phyloP scores from a whole-genome alignment of 495 filamentous ascomycete species.

The Xylaria curta region DNA sequence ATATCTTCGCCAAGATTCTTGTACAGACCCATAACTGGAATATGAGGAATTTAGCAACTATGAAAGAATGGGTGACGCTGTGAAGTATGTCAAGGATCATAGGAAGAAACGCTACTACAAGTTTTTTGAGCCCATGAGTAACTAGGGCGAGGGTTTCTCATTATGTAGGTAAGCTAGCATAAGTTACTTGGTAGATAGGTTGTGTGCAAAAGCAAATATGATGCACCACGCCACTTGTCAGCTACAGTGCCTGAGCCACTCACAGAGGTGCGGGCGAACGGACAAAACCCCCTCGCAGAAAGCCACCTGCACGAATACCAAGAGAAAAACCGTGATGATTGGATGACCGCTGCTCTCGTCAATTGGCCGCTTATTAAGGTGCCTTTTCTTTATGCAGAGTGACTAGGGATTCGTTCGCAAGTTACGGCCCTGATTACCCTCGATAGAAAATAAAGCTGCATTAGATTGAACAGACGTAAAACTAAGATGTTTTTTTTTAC shows the following conservation, averaged over 20 bases:
- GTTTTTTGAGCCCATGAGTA: background rate
- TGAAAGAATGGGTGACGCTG: background rate
- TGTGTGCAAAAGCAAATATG: background rate
- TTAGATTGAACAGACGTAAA: background rate
- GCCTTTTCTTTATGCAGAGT: background rate
- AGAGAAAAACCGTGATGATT: background rate
- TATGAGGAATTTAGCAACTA: background rate
- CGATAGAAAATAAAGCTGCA: background rate
- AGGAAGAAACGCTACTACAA: background rate
- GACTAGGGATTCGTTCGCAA: background rate
- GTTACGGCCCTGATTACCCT: background rate
- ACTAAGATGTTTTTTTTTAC: no score
- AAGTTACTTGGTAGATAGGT: background rate
- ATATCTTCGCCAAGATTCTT: slow-evolving; percentile 38
- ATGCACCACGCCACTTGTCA: background rate
- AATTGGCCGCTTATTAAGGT: background rate
- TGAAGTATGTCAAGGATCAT: background rate
- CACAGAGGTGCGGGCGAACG: background rate
- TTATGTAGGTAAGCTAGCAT: background rate
- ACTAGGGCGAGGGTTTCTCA: background rate
- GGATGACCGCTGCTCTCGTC: background rate
- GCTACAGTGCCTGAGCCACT: background rate
- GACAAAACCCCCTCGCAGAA: background rate
- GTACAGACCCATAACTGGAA: slow-evolving; percentile 43
- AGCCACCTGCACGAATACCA: background rate